phyloP scores from a whole-genome alignment of 257 asterid genomes.

The Paulownia fortunei region DNA sequence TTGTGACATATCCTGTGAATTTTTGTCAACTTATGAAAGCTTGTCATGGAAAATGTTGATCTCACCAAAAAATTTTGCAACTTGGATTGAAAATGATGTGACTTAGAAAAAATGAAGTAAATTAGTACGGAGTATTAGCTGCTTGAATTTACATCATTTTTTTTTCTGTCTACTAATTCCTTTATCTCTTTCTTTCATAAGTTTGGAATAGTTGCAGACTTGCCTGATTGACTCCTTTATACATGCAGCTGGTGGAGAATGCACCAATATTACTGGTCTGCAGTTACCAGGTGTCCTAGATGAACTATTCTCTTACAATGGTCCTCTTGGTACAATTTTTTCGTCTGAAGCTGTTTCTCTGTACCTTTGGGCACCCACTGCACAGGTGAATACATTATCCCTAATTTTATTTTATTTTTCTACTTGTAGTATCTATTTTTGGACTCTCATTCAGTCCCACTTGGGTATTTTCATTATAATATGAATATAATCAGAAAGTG shows the following conservation, averaged over 20 bases:
- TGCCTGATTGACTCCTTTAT: constrained; percentile 28
- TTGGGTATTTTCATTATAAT: constrained; percentile 23
- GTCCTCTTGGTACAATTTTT: constrained; percentile 84
- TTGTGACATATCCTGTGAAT: not conserved
- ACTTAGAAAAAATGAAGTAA: not conserved
- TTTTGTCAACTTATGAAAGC: not conserved
- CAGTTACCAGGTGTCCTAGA: constrained; percentile 96
- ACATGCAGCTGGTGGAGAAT: constrained; percentile 65
- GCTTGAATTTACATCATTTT: not conserved
- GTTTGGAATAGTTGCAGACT: not conserved
- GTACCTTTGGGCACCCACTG: constrained; percentile 97
- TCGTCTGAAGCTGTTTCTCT: constrained; percentile 62
- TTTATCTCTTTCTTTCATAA: not conserved
- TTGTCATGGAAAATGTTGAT: not conserved
- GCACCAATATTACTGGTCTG: constrained; percentile 72
- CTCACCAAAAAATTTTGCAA: not conserved
- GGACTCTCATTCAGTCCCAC: constrained; percentile 23
- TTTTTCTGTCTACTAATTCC: not conserved
- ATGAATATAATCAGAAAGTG: constrained; percentile 59
- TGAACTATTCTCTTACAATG: constrained; percentile 75
- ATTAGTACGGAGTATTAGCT: not conserved
- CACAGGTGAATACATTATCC: constrained; percentile 62
- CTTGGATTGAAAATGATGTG: not conserved
- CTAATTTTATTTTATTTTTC: not conserved
- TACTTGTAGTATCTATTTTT: constrained; percentile 18